Base-by-base conservation (phyloP, 2,329 filamentous ascomycete genomes). In the Fusarium sp. region DNA sequence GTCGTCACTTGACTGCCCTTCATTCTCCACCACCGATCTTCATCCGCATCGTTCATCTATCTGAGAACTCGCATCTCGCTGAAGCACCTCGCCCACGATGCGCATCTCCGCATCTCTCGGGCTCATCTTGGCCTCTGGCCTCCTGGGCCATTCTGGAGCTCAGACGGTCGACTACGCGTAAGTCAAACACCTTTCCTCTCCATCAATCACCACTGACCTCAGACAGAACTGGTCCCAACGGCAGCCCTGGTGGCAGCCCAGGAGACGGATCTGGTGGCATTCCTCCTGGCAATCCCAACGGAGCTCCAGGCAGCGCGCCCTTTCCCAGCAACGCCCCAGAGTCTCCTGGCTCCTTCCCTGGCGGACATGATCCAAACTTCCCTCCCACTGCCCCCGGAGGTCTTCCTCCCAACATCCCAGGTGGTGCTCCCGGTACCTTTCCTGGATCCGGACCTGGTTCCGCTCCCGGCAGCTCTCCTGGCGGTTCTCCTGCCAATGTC, bases 91-190 rank as follows among this genome's bases (percentile, higher is more conserved):
- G 61, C 61, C 57, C 76, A 81, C 74, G 75, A 87, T 87, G 85
- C 85, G 83, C 79, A 75, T 79, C 64, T 68, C 72, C 69, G 76
- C 80, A 56, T 79, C 82, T 67, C 70, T 86, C 68, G 78, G 81
- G 72, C 79, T 79, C 77, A 63, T 86, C 54, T 68, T 79, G 74
- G 81, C 81, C 75, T 70, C 82, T 66, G 79, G 81, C 65, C 78
- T 84, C 69, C 62, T 85, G 60, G 74, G 79, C 10, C 71, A 76
- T 35, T 77, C 79, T 56, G 71, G 77, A 50, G 82, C 80, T n/a
- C 81, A 82, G 62, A 77, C 79, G 35, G 78, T 79, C 38, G 76
- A 75, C 52, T 79, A 81, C 33, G 78, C 78, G 85, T 83, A 78
- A 80, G 81, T 70, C 18, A 13, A 45, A 52, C 31, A 8, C 6